phyloP scores from a whole-genome alignment of 768 basidiomycete species.

The Mrakia frigida region DNA sequence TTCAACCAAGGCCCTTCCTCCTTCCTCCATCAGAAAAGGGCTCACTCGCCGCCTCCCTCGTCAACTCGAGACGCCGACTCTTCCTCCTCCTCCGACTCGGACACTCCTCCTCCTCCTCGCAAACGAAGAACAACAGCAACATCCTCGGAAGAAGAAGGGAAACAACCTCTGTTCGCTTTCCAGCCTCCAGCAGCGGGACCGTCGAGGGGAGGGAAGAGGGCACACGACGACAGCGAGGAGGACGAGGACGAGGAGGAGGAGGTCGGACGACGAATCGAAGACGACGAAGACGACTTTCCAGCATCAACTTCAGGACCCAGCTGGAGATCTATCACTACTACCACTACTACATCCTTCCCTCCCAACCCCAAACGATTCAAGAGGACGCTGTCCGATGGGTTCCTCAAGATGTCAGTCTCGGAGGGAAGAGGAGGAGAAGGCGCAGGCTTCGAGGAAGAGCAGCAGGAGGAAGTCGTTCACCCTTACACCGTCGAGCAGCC shows the following conservation, averaged over 20 bases:
- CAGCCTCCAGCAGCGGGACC: not conserved
- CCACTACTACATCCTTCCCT: not conserved
- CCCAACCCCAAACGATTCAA: not conserved
- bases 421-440: not conserved
- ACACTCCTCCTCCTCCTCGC: not conserved
- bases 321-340: not conserved
- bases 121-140: not conserved
- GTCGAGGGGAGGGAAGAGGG: not conserved
- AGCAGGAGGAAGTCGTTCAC: not conserved
- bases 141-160: not conserved
- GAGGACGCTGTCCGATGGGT: not conserved
- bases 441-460: not conserved
- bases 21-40: not conserved
- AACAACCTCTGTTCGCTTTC: not conserved
- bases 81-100: conserved; percentile 1
- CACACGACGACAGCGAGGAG: conserved; percentile 1
- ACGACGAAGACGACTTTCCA: not conserved
- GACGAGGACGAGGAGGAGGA: not conserved
- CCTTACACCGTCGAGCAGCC: not conserved
- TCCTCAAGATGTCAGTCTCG: not conserved
- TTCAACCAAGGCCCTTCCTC: not conserved
- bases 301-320: not conserved
- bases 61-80: not conserved
- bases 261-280: not conserved
- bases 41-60: not conserved